These are phyloP conservation scores for Tetrahymena malaccensis DNA, from an alignment of 73 alveolate genomes.

Conservation along the genomic window DNA sequence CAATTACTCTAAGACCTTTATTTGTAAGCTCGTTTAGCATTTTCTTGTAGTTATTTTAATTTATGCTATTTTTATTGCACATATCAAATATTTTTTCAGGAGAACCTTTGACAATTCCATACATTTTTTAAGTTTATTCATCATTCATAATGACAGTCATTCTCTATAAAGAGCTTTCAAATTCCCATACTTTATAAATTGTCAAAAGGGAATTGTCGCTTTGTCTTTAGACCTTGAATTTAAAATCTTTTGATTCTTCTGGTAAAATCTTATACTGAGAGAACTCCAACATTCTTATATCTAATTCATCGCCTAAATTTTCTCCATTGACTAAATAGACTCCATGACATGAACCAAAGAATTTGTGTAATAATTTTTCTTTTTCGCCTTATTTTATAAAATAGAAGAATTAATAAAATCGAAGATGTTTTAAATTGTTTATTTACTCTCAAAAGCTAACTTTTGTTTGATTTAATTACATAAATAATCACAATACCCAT, in stretches of 20 bases:
- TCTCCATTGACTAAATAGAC: constrained; percentile 22
- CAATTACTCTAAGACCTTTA: constrained; percentile 63
- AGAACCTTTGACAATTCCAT: constrained; percentile 51
- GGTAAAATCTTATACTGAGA: constrained; percentile 1
- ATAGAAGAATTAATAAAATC: background rate
- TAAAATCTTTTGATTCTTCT: background rate
- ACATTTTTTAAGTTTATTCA: background rate
- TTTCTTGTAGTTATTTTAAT: constrained; percentile 36
- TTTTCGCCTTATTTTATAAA: background rate
- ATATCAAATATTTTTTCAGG: constrained; percentile 66
- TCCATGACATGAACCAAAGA: constrained; percentile 41
- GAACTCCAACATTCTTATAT: constrained; percentile 20
- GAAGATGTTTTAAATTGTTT: background rate
- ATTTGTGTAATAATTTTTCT: constrained; percentile 7
- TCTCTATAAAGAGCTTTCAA: constrained; percentile 21
- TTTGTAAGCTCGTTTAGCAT: constrained; percentile 46
- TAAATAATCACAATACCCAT: background rate
- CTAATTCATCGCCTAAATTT: constrained; percentile 31
- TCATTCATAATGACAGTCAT: constrained; percentile 32
- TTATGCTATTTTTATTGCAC: constrained; percentile 46
- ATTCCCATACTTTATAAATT: constrained; percentile 17
- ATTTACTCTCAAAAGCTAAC: background rate
- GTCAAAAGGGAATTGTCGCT: background rate
- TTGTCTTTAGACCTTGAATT: background rate
- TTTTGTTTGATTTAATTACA: background rate